Percentiles rank a stretch among this genome's conserved stretches.
These are phyloP conservation scores for Pseudozyma pruni DNA, from an alignment of 1,284 basidiomycete genomes.

Conservation along the genomic window DNA sequence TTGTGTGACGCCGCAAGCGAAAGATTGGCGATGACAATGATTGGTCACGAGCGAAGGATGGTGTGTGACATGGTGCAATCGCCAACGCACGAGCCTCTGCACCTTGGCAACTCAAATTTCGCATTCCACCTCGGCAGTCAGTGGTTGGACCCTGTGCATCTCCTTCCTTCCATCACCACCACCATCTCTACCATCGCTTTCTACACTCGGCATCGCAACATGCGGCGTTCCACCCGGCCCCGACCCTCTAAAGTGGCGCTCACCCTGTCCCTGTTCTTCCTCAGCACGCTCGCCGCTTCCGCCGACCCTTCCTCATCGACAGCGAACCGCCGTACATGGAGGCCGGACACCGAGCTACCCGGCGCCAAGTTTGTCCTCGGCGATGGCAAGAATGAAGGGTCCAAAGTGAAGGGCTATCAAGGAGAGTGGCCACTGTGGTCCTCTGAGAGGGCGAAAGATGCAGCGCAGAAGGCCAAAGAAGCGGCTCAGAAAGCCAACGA, in stretches of 20 bases:
- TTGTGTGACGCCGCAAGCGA: background rate
- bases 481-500: background rate
- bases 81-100: slow-evolving; percentile 14
- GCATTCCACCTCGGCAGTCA: background rate
- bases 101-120: slow-evolving; percentile 2
- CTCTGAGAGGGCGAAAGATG: background rate
- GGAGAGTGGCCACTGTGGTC: slow-evolving; percentile 51
- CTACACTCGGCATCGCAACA: background rate
- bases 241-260: slow-evolving; percentile 21
- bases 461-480: background rate
- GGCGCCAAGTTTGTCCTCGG: slow-evolving; percentile 34
- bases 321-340: slow-evolving; percentile 15
- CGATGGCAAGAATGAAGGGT: slow-evolving; percentile 36
- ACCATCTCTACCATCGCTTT: slow-evolving; percentile 4
- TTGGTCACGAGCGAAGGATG: background rate
- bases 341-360: slow-evolving; percentile 32
- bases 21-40: background rate
- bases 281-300: slow-evolving; percentile 15
- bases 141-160: background rate
- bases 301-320: background rate
- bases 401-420: slow-evolving; percentile 41
- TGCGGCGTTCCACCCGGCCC: slow-evolving; percentile 1
- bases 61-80: background rate
- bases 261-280: slow-evolving; percentile 27
- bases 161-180: background rate